Evolutionary conservation across 441 rosid species (phyloP).

Genomic region (Mallotus japonicus): DNA sequence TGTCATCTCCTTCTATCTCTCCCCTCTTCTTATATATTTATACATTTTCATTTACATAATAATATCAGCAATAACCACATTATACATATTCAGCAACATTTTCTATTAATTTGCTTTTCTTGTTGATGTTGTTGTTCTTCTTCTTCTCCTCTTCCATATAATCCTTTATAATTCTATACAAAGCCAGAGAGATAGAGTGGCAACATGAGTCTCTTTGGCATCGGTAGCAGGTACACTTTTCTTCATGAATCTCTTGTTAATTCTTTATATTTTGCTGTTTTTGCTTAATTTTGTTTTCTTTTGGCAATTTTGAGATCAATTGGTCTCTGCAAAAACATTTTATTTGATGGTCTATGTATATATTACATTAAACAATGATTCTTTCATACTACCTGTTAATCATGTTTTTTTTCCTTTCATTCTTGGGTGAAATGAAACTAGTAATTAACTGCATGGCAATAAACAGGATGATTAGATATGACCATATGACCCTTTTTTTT

Average conservation of each 20-base stretch:
- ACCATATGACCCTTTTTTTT: not conserved
- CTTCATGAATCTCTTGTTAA: not conserved
- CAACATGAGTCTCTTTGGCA: conserved; percentile 62
- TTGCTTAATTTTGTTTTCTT: not conserved
- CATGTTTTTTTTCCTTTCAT: not conserved
- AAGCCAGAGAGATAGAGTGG: not conserved
- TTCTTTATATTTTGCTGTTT: not conserved
- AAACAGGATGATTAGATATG: not conserved
- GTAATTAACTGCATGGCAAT: not conserved
- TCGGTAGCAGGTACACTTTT: conserved; percentile 44
- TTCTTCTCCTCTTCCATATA: not conserved
- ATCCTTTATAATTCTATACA: not conserved
- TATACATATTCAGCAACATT: not conserved
- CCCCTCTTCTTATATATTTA: not conserved
- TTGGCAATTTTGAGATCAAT: not conserved
- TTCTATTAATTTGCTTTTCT: not conserved
- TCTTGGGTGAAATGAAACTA: not conserved
- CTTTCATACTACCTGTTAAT: not conserved
- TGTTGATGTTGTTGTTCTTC: no score
- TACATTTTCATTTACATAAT: not conserved
- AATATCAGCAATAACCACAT: no score
- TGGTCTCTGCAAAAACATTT: not conserved
- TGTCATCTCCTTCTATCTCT: conserved; percentile 9
- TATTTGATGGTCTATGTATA: not conserved
- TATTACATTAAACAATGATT: not conserved